Conservation (phyloP, 108 stramenopile species). For the Asterionellopsis glacialis region DNA sequence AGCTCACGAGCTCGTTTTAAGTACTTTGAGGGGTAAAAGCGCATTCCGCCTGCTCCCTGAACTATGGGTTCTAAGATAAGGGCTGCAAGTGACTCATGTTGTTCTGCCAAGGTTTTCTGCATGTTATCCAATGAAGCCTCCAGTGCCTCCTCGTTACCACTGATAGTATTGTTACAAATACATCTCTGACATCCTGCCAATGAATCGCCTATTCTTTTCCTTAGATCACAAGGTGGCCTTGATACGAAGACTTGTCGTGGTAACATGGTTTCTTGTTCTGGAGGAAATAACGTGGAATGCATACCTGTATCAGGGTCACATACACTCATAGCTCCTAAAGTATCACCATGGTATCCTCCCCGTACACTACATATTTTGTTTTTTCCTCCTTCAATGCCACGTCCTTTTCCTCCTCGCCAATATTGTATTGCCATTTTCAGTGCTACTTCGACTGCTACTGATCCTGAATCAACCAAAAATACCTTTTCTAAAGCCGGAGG, state of each 20-base stretch:
- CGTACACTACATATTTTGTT: constrained; percentile 26
- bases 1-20: constrained; percentile 52
- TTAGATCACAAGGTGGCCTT: constrained; percentile 12
- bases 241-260: constrained; percentile 56
- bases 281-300: constrained; percentile 55
- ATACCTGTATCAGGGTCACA: constrained; percentile 85
- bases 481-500: constrained; percentile 48
- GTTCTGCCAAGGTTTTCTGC: constrained; percentile 21
- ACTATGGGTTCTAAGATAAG: constrained; percentile 90
- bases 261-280: constrained; percentile 16
- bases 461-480: constrained; percentile 76
- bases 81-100: constrained; percentile 71
- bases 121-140: constrained; percentile 27
- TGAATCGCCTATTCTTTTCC: constrained; percentile 9
- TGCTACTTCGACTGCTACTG: constrained; percentile 77
- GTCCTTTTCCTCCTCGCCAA: constrained; percentile 22
- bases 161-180: no score
- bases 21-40: constrained; percentile 70
- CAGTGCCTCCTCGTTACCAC: constrained; percentile 23
- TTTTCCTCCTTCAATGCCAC: constrained; percentile 14
- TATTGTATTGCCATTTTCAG: constrained; percentile 93
- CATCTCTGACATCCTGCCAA: no score
- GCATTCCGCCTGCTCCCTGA: constrained; percentile 89
- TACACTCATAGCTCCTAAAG: constrained; percentile 86
- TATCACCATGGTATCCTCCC: constrained; percentile 89